Conservation (phyloP, 306 rosid species). For the Benincasa hispida region DNA sequence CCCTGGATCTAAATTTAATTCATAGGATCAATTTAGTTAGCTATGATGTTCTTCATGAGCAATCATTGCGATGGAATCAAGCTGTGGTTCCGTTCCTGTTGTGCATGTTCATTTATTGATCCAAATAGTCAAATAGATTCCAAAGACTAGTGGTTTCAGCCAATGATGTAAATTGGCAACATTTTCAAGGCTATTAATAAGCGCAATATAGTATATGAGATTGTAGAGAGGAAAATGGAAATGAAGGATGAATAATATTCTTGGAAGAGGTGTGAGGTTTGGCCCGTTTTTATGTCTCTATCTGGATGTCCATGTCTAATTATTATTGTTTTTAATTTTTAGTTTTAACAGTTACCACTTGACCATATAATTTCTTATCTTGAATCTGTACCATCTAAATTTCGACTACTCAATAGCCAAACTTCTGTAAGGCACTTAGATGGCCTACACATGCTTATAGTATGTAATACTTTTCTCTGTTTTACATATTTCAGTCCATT, state of each 20-base stretch:
- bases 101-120: constrained; percentile 1
- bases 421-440: neutral
- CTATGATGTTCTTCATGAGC: neutral
- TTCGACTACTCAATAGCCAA: neutral
- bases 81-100: neutral
- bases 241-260: neutral
- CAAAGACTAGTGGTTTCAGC: neutral
- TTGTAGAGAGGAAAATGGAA: neutral
- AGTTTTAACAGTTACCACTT: neutral
- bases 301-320: neutral
- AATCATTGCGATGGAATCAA: neutral
- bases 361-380: neutral
- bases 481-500: constrained; percentile 58
- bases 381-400: neutral
- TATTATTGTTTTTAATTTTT: neutral
- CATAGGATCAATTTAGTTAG: neutral
- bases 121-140: neutral
- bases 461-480: constrained; percentile 13
- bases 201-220: neutral
- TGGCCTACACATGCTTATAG: neutral
- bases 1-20: constrained; percentile 1
- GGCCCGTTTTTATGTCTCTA: neutral
- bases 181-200: neutral
- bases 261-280: neutral
- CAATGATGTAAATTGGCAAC: neutral